Conservation (phyloP, 2,329 filamentous ascomycete species). For the Exophiala phaeomuriformis region DNA sequence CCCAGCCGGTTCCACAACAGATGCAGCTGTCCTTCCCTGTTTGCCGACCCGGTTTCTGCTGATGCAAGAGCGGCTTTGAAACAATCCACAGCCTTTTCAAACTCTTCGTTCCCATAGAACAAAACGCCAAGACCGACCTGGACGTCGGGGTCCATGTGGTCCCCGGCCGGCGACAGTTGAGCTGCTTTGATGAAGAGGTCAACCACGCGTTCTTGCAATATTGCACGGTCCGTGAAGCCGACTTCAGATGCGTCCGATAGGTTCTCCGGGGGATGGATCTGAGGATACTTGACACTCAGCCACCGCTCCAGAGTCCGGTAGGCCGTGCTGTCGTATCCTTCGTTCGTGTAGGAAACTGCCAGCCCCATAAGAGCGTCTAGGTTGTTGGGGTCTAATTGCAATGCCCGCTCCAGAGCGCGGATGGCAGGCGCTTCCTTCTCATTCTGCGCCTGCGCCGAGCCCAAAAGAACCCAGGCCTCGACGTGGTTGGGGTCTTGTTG, state of each 20-base stretch:
- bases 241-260: constrained; percentile 67
- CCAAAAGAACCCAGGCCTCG: constrained; percentile 88
- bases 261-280: constrained; percentile 64
- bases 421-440: constrained; percentile 97
- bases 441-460: constrained; percentile 90
- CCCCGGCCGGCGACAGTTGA: constrained; percentile 81
- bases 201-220: constrained; percentile 84
- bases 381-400: constrained; percentile 81
- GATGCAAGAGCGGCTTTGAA: constrained; percentile 86
- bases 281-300: constrained; percentile 90
- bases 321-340: constrained; percentile 94
- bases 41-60: constrained; percentile 74
- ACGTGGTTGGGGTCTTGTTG: constrained; percentile 82
- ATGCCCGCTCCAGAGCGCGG: constrained; percentile 80
- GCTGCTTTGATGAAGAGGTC: constrained; percentile 86
- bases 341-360: constrained; percentile 95
- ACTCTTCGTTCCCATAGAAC: constrained; percentile 96
- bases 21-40: constrained; percentile 79
- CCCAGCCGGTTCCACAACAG: constrained; percentile 96
- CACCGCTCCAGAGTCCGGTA: constrained; percentile 95
- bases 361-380: constrained; percentile 87
- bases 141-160: constrained; percentile 96
- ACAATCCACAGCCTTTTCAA: constrained; percentile 97
- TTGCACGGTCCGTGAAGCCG: constrained; percentile 86
- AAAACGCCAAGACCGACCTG: constrained; percentile 94